phyloP scores from a whole-genome alignment of 2,329 filamentous ascomycete genomes.

The Paecilomyces fulvus region DNA sequence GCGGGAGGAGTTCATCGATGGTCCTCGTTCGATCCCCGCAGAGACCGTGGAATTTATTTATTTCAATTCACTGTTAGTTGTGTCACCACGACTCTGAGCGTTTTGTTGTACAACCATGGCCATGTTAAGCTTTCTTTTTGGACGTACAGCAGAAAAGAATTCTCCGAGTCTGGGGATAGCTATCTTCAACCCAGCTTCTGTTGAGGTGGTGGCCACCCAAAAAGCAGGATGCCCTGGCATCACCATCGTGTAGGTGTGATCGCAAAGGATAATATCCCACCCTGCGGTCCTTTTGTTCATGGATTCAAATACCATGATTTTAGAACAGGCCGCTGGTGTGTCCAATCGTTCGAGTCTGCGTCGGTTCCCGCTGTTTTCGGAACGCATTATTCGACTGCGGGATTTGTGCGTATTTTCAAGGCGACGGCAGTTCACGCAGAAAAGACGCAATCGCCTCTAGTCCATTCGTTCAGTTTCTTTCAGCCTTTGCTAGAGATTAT shows the following conservation, averaged over 20 bases:
- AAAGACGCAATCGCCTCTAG: slow-evolving; percentile 17
- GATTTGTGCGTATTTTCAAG: slow-evolving; percentile 27
- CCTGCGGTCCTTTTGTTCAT: neutral
- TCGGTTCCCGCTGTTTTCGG: neutral
- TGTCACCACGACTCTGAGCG: neutral
- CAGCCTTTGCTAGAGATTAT: neutral
- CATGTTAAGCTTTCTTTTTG: neutral
- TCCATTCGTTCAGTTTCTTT: neutral
- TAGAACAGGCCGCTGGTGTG: neutral
- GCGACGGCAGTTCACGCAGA: slow-evolving; percentile 17
- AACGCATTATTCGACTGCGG: slow-evolving; percentile 13
- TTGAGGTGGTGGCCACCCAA: too few relatives aligned
- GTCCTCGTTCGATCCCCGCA: slow-evolving; percentile 8
- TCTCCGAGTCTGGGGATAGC: neutral
- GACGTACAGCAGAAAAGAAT: neutral
- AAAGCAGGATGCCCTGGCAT: neutral
- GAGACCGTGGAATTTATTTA: neutral
- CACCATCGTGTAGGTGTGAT: neutral
- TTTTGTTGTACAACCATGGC: neutral
- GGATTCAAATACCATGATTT: neutral
- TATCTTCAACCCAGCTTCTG: too few relatives aligned
- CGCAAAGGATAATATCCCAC: neutral
- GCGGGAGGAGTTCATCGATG: neutral
- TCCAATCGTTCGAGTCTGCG: neutral
- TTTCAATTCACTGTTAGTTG: neutral